phyloP scores from a whole-genome alignment of 495 filamentous ascomycete genomes.

The Staphylotrichum longicolle region DNA sequence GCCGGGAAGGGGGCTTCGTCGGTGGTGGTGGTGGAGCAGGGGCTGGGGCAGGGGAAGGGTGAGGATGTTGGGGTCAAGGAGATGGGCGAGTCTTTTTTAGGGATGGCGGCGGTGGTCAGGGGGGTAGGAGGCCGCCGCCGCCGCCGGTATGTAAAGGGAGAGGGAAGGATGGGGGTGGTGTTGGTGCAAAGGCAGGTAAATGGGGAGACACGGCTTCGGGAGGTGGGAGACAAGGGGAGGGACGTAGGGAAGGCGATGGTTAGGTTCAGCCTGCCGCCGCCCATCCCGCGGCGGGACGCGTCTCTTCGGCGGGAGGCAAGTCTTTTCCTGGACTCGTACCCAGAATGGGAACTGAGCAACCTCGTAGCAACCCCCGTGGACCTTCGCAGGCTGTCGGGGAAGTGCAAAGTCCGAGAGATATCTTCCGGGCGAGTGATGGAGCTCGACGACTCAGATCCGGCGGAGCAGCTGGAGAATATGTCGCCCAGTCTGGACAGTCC shows the following conservation, averaged over 20 bases:
- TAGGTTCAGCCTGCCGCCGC: constrained; percentile 18
- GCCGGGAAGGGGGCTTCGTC: background rate
- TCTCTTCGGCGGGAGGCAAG: constrained; percentile 9
- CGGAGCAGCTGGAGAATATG: constrained; percentile 22
- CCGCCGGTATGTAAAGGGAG: background rate
- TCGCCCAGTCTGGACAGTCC: constrained; percentile 24
- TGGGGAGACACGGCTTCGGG: background rate
- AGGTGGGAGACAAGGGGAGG: constrained; percentile 1
- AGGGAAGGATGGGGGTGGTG: background rate
- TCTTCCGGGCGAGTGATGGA: constrained; percentile 19
- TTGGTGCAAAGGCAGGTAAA: background rate
- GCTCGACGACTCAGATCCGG: constrained; percentile 22
- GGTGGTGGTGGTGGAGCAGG: background rate
- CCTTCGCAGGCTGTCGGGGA: constrained; percentile 7
- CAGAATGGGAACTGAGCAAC: constrained; percentile 4
- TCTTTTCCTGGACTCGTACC: background rate
- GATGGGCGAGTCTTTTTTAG: constrained; percentile 38
- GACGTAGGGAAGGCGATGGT: constrained; percentile 23
- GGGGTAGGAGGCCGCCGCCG: constrained; percentile 6
- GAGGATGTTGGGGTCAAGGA: background rate
- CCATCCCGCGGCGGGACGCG: constrained; percentile 16
- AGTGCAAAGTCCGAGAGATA: constrained; percentile 8
- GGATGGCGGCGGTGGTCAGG: constrained; percentile 23
- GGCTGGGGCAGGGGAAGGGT: background rate
- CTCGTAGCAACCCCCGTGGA: constrained; percentile 8